Evolutionary conservation across 306 rosid genomes (phyloP).

Genomic region (Prosopis cineraria): DNA sequence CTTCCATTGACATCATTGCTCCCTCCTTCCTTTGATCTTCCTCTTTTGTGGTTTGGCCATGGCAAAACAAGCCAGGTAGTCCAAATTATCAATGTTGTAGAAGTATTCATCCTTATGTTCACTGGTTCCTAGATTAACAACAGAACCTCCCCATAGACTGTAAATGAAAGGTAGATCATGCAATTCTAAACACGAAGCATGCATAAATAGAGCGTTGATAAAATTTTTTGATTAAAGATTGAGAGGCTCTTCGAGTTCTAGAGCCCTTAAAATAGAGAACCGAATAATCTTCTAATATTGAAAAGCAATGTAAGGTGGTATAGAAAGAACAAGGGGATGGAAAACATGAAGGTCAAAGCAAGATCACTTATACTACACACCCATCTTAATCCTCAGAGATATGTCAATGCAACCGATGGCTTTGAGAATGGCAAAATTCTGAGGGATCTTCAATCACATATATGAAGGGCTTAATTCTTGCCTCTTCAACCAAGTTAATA

Average conservation of each 20-base stretch:
- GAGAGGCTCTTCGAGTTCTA: background rate
- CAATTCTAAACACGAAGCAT: background rate
- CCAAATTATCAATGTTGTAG: constrained; percentile 83
- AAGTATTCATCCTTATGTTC: constrained; percentile 84
- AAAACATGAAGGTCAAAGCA: background rate
- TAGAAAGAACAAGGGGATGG: background rate
- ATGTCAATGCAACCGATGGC: constrained; percentile 84
- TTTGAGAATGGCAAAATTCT: constrained; percentile 73
- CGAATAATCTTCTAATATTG: background rate
- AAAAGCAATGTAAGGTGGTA: background rate
- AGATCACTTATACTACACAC: constrained; percentile 81
- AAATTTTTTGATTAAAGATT: background rate
- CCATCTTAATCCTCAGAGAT: constrained; percentile 87
- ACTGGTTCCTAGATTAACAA: constrained; percentile 84
- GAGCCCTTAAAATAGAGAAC: background rate
- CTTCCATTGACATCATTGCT: too few relatives aligned
- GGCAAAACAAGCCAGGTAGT: constrained; percentile 88
- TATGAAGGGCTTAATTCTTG: constrained; percentile 64
- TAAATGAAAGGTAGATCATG: constrained; percentile 20
- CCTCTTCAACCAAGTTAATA: constrained; percentile 65
- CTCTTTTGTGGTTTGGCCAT: constrained; percentile 97
- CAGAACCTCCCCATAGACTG: constrained; percentile 97
- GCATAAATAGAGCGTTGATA: background rate
- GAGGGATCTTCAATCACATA: constrained; percentile 64
- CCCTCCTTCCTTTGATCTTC: too few relatives aligned